Evolutionary conservation across 805 yeast genomes (phyloP).

Genomic region (Kazachstania kunashirensis): DNA sequence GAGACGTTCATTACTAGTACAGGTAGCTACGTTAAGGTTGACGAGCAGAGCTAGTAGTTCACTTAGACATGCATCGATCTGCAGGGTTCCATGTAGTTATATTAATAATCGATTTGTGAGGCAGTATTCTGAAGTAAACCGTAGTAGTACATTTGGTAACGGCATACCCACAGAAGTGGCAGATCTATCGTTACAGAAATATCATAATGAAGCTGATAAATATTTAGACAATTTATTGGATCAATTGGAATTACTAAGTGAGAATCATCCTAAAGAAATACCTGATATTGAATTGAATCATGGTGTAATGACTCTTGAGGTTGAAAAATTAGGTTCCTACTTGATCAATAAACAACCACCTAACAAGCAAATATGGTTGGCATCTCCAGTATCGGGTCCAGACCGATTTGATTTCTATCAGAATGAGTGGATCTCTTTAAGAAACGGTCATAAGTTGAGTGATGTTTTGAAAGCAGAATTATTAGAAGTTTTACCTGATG

Average conservation of each 20-base stretch:
- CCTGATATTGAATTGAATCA: slow-evolving; percentile 57
- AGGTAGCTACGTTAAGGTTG: not conserved
- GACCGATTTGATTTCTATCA: slow-evolving; percentile 68
- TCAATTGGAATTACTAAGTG: slow-evolving; percentile 59
- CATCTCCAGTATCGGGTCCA: slow-evolving; percentile 91
- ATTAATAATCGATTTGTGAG: too few relatives aligned
- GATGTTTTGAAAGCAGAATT: slow-evolving; percentile 46
- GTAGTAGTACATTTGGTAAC: slow-evolving; percentile 42
- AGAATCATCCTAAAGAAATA: slow-evolving; percentile 53
- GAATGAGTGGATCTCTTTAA: slow-evolving; percentile 68
- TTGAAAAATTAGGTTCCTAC: slow-evolving; percentile 72
- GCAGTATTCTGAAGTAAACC: slow-evolving; percentile 2
- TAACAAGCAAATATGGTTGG: slow-evolving; percentile 90
- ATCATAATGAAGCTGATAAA: slow-evolving; percentile 53
- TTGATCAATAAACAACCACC: slow-evolving; percentile 97
- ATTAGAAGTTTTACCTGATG: slow-evolving; percentile 7
- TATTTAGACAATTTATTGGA: slow-evolving; percentile 63
- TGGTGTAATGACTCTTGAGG: slow-evolving; percentile 72
- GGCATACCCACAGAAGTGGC: slow-evolving; percentile 44
- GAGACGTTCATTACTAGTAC: not conserved
- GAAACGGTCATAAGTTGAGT: slow-evolving; percentile 47
- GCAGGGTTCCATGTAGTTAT: too few relatives aligned
- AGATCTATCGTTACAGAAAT: slow-evolving; percentile 40
- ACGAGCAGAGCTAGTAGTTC: not conserved
- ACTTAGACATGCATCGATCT: not conserved